phyloP scores from a whole-genome alignment of 2,329 filamentous ascomycete species.

The Diaporthe batatas region DNA sequence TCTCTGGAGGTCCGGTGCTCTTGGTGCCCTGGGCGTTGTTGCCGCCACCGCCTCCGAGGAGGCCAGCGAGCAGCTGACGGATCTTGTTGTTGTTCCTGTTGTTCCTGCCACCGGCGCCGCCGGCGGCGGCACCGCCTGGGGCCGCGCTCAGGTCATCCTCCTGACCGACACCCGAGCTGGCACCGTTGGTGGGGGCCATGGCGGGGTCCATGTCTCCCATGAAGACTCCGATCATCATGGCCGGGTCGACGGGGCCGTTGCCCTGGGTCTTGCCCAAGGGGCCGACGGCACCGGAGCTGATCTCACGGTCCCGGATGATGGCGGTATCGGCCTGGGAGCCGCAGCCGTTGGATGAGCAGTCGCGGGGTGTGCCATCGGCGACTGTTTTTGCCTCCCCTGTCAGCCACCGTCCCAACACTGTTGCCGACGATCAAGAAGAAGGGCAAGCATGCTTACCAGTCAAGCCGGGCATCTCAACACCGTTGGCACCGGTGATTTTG shows the following conservation, averaged over 20 bases:
- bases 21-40: constrained; percentile 57
- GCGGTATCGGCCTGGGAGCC: constrained; percentile 69
- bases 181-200: constrained; percentile 49
- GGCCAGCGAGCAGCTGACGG: constrained; percentile 46
- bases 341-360: constrained; percentile 64
- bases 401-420: constrained; percentile 5
- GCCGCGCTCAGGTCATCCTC: constrained; percentile 49
- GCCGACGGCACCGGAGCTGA: constrained; percentile 61
- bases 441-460: background rate
- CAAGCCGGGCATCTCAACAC: constrained; percentile 41
- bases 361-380: constrained; percentile 68
- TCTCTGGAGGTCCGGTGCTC: constrained; percentile 55
- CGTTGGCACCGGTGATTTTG: constrained; percentile 40
- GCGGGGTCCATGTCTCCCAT: constrained; percentile 54
- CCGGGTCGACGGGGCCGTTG: constrained; percentile 63
- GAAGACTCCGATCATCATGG: constrained; percentile 63
- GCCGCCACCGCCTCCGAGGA: constrained; percentile 46
- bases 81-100: constrained; percentile 40
- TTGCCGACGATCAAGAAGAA: background rate
- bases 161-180: constrained; percentile 50
- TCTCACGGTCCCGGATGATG: constrained; percentile 66
- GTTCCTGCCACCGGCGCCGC: background rate
- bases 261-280: constrained; percentile 66
- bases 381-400: constrained; percentile 49
- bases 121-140: constrained; percentile 1